Base-by-base conservation (phyloP, 345 rosid species). In the Corchorus olitorius region DNA sequence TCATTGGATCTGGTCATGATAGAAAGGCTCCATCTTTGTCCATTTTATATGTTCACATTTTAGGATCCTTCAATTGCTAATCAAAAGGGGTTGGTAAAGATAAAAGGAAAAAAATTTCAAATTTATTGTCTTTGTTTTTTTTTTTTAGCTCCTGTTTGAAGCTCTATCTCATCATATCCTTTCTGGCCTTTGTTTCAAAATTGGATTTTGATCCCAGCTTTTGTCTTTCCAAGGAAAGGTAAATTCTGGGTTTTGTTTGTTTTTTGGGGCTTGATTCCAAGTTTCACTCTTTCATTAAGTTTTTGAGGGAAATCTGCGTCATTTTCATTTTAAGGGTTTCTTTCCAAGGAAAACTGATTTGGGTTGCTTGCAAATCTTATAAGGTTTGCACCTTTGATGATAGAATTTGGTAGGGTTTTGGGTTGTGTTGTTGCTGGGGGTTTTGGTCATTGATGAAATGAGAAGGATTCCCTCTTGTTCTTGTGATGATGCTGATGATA, bases 361-460 rank as follows among this genome's bases (percentile, higher is more conserved):
- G 62, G 43, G 64, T 49, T 39, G 62, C 52, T 13, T 41, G 19
- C 63, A 63, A 39, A 41, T 52, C 33, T 39, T 71, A 52, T 11
- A 22, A 50, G 33, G 63, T 37, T 58, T 11, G 22, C 53, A 75
- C 10, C 27, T 45, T 50, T 22, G 39, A 60, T 77, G 67, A 33
- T 10, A 37, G 9, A 70, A 8, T 13, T 46, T 63, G 35, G 52
- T 34, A 70, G 68, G 79, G 70, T 77, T 77, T 70, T 70, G 70
- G 61, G 12, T 64, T 54, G 80, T 39, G 33, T 60, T 78, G 76
- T 16, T 50, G 60, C 59, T 35, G 43, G 5, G 65, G 81, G 53
- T 55, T 72, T 35, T 19, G 56, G 46, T 65, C 34, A 64, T 56
- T 65, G 81, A 83, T 83, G 88, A 85, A 76, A 85, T 85, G 88